These are phyloP conservation scores for Auricularia sp. DNA, from an alignment of 768 basidiomycete genomes.

Conservation along the genomic window DNA sequence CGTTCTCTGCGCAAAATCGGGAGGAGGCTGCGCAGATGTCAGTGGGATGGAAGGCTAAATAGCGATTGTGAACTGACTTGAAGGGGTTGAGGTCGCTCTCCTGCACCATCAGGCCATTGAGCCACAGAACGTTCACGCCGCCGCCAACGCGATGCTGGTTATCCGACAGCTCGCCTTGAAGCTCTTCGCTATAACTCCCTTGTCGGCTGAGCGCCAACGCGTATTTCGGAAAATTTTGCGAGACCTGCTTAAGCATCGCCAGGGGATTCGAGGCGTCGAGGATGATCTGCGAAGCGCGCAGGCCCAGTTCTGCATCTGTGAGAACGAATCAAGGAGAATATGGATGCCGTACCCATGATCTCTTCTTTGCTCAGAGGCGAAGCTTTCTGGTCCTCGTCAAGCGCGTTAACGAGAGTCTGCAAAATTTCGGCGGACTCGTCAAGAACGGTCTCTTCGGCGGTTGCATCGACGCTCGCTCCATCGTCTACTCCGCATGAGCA, in stretches of 20 bases:
- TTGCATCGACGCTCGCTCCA: not conserved
- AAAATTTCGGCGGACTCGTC: conserved; percentile 26
- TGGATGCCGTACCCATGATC: conserved; percentile 33
- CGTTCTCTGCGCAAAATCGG: conserved; percentile 68
- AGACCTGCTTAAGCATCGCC: conserved; percentile 49
- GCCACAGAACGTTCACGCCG: conserved; percentile 56
- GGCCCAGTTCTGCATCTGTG: conserved; percentile 43
- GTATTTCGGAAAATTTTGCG: conserved; percentile 87
- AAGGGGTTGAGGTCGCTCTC: conserved; percentile 64
- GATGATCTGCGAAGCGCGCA: conserved; percentile 68
- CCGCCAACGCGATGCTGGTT: conserved; percentile 37
- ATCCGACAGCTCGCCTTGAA: conserved; percentile 44
- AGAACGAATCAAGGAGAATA: not conserved
- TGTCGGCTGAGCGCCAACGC: conserved; percentile 63
- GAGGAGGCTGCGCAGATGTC: conserved; percentile 37
- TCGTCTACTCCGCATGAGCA: not conserved
- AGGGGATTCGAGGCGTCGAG: conserved; percentile 46
- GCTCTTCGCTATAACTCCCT: conserved; percentile 29
- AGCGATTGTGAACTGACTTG: conserved; percentile 28
- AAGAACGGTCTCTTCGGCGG: conserved; percentile 1
- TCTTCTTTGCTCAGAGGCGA: conserved; percentile 44
- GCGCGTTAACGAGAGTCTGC: conserved; percentile 29
- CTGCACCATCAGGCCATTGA: conserved; percentile 62
- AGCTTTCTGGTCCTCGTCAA: conserved; percentile 12
- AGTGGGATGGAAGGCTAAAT: not conserved